Evolutionary conservation across 2,329 filamentous ascomycete genomes (phyloP).

Genomic region (Calonectria fujianensis): DNA sequence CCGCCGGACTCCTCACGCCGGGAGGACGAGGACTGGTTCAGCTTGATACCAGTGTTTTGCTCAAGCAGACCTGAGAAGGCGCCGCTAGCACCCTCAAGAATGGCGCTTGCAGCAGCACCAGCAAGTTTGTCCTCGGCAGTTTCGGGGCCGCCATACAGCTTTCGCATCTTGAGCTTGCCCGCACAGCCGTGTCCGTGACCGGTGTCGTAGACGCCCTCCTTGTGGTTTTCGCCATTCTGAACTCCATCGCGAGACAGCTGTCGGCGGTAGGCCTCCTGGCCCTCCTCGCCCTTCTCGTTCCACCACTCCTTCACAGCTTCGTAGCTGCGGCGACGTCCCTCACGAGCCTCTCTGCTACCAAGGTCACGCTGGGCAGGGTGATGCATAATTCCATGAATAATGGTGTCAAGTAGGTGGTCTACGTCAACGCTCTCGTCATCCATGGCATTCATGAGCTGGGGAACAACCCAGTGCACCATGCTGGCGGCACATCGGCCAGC

Average conservation of each 20-base stretch:
- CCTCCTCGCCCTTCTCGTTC: constrained; percentile 73
- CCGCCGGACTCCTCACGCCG: constrained; percentile 73
- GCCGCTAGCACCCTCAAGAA: constrained; percentile 75
- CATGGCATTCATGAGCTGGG: constrained; percentile 91
- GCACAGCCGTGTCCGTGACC: constrained; percentile 90
- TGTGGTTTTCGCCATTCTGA: constrained; percentile 86
- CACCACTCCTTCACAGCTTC: constrained; percentile 89
- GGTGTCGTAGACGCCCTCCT: constrained; percentile 86
- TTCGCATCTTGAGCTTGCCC: constrained; percentile 86
- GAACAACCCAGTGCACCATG: constrained; percentile 89
- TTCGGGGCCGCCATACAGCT: constrained; percentile 72
- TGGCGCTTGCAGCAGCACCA: constrained; percentile 72
- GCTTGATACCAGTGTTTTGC: constrained; percentile 66
- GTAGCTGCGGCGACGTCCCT: constrained; percentile 87
- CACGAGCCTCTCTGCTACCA: constrained; percentile 81
- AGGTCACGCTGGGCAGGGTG: constrained; percentile 86
- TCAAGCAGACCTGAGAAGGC: constrained; percentile 69
- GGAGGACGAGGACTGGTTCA: constrained; percentile 58
- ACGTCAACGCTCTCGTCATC: constrained; percentile 85
- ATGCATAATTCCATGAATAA: constrained; percentile 89
- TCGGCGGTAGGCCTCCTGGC: constrained; percentile 79
- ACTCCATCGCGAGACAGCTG: constrained; percentile 89
- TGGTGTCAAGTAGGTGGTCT: constrained; percentile 81
- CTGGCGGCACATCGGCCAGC: constrained; percentile 88
- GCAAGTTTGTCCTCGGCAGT: constrained; percentile 75